Conservation (phyloP, 2,329 filamentous ascomycete genomes). For the Chaetomium sp. region DNA sequence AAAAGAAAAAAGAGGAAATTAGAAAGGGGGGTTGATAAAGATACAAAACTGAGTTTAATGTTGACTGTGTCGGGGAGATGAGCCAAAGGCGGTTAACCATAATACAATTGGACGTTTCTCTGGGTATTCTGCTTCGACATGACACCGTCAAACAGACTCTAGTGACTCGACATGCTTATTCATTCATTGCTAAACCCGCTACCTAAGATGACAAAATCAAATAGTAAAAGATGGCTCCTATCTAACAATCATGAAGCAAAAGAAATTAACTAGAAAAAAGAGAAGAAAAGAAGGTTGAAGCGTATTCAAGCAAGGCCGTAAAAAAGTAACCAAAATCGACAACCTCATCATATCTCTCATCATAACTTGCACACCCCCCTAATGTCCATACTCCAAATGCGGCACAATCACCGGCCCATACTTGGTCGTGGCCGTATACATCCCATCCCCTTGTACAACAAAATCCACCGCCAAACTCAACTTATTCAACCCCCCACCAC, state of each 20-base stretch:
- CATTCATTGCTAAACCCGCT: conserved; percentile 8
- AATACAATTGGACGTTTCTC: too few species aligned
- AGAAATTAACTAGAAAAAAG: not conserved
- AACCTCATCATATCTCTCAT: not conserved
- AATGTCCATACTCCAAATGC: conserved; percentile 69
- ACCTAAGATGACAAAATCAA: conserved; percentile 5
- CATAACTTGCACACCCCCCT: not conserved
- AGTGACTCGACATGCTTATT: not conserved
- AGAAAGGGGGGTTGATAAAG: not conserved
- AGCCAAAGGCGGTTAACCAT: too few species aligned
- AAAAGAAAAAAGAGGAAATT: too few species aligned
- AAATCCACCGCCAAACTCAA: conserved; percentile 92
- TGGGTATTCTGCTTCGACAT: too few species aligned
- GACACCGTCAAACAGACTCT: too few species aligned
- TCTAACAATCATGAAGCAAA: conserved; percentile 1
- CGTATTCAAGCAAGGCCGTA: not conserved
- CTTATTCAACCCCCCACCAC: conserved; percentile 47
- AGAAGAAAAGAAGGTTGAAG: too few species aligned
- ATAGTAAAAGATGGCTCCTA: not conserved
- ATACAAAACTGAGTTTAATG: conserved; percentile 4
- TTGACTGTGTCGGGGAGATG: not conserved
- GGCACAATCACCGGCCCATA: conserved; percentile 96
- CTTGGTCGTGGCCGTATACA: conserved; percentile 78
- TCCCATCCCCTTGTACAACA: conserved; percentile 87
- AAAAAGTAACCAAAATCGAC: not conserved